These are phyloP conservation scores for Malassezia equina DNA, from an alignment of 1,284 basidiomycete genomes.

Conservation along the genomic window DNA sequence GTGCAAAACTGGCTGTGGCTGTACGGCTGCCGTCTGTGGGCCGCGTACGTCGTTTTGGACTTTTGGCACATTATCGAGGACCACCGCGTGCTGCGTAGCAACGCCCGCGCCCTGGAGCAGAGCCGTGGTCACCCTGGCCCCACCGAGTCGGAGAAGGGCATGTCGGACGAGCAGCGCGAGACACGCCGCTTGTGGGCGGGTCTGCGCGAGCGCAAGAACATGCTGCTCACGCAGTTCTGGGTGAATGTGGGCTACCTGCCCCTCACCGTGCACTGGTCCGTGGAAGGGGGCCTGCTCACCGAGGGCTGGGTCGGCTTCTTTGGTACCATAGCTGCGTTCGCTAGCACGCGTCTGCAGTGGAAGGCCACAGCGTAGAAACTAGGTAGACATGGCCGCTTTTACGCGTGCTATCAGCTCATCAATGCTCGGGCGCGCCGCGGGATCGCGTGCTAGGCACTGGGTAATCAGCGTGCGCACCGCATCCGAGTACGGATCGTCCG, in stretches of 20 bases:
- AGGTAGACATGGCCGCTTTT: conserved; percentile 17
- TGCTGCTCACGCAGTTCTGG: conserved; percentile 63
- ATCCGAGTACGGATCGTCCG: conserved; percentile 33
- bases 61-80: conserved; percentile 45
- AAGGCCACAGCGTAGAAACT: conserved; percentile 18
- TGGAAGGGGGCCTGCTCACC: conserved; percentile 32
- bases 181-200: conserved; percentile 43
- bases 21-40: conserved; percentile 37
- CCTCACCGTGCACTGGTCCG: conserved; percentile 69
- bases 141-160: conserved; percentile 12
- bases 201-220: conserved; percentile 55
- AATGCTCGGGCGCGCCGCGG: conserved; percentile 32
- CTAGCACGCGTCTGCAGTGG: conserved; percentile 38
- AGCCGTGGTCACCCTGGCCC: conserved; percentile 40
- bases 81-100: conserved; percentile 41
- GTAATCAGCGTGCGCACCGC: conserved; percentile 35
- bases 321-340: conserved; percentile 40
- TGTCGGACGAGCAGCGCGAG: conserved; percentile 32
- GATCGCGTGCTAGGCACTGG: conserved; percentile 35
- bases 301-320: conserved; percentile 46
- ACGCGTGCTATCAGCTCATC: conserved; percentile 32
- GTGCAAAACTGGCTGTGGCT: conserved; percentile 36
- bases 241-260: conserved; percentile 68
- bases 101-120: conserved; percentile 38
- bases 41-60: conserved; percentile 43